These are phyloP conservation scores for Fusarium sarcochroum DNA, from an alignment of 2,329 filamentous ascomycete species.

Conservation along the genomic window DNA sequence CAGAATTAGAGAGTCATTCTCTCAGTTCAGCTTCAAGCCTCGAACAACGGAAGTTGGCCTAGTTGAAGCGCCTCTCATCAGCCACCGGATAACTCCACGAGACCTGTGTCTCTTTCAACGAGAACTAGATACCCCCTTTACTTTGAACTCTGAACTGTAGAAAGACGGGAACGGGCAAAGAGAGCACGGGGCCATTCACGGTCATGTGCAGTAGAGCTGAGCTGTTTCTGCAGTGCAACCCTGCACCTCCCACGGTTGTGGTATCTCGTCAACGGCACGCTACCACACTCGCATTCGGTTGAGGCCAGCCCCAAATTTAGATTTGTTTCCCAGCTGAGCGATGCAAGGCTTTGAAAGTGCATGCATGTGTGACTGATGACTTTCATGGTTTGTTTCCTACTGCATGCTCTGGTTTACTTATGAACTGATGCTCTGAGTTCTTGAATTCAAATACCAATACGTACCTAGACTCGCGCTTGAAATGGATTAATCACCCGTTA, in stretches of 20 bases:
- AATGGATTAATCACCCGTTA: background rate
- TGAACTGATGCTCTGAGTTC: too few relatives aligned
- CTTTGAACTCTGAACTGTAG: background rate
- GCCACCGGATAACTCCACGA: conserved; percentile 21
- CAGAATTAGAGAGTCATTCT: background rate
- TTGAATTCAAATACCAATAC: too few relatives aligned
- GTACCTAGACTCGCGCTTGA: too few relatives aligned
- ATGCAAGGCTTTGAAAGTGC: conserved; percentile 16
- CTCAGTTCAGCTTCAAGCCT: conserved; percentile 19
- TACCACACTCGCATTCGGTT: conserved; percentile 18
- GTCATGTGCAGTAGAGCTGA: conserved; percentile 13
- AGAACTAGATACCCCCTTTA: background rate
- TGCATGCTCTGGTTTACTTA: background rate
- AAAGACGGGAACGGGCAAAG: background rate
- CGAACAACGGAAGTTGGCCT: conserved; percentile 1
- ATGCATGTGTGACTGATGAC: conserved; percentile 2
- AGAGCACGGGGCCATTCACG: conserved; percentile 6
- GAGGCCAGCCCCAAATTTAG: conserved; percentile 11
- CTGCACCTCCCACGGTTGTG: conserved; percentile 22
- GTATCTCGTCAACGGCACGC: conserved; percentile 17
- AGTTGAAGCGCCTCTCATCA: conserved; percentile 22
- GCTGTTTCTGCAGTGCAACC: conserved; percentile 34
- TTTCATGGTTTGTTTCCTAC: background rate
- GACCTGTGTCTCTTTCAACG: background rate
- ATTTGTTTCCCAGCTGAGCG: conserved; percentile 2